phyloP scores from a whole-genome alignment of 2,329 filamentous ascomycete species.

The Paraphaeosphaeria minitans region DNA sequence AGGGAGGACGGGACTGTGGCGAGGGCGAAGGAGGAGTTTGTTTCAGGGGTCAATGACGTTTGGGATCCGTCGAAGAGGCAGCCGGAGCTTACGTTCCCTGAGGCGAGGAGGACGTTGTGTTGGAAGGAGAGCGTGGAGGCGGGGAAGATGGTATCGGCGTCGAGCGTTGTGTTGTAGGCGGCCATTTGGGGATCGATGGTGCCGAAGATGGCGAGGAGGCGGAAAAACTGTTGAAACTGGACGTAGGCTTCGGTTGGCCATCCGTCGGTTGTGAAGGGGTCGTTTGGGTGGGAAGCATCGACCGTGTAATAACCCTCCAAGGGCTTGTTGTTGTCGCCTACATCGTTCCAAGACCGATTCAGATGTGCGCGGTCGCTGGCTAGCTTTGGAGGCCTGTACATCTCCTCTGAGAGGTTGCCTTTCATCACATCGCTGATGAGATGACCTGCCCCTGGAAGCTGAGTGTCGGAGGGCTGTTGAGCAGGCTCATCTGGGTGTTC shows the following conservation, averaged over 20 bases:
- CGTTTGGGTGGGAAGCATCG: conserved; percentile 43
- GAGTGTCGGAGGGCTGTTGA: conserved; percentile 45
- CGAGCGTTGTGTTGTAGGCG: conserved; percentile 60
- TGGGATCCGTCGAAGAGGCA: conserved; percentile 59
- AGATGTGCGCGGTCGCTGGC: conserved; percentile 60
- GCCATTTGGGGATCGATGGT: conserved; percentile 62
- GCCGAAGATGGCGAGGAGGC: conserved; percentile 63
- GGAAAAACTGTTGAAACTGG: conserved; percentile 58
- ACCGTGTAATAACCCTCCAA: conserved; percentile 59
- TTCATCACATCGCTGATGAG: conserved; percentile 56
- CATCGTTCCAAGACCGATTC: conserved; percentile 62
- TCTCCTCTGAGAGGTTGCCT: conserved; percentile 54
- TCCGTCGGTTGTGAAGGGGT: conserved; percentile 59
- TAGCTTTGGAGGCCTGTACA: conserved; percentile 61
- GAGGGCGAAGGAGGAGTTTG: conserved; percentile 55
- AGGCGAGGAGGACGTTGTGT: conserved; percentile 37
- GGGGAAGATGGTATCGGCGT: conserved; percentile 60
- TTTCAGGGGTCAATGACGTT: conserved; percentile 49
- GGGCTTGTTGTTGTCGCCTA: conserved; percentile 49
- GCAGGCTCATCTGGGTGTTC: conserved; percentile 49
- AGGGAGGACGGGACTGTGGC: conserved; percentile 24
- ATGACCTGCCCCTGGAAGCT: conserved; percentile 50
- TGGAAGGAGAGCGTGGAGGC: conserved; percentile 46
- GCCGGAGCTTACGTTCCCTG: conserved; percentile 54
- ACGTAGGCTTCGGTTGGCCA: conserved; percentile 68